Evolutionary conservation across 228 moss, liverwort and hornwort genomes (phyloP).

Genomic region (Sphagnum fallax): DNA sequence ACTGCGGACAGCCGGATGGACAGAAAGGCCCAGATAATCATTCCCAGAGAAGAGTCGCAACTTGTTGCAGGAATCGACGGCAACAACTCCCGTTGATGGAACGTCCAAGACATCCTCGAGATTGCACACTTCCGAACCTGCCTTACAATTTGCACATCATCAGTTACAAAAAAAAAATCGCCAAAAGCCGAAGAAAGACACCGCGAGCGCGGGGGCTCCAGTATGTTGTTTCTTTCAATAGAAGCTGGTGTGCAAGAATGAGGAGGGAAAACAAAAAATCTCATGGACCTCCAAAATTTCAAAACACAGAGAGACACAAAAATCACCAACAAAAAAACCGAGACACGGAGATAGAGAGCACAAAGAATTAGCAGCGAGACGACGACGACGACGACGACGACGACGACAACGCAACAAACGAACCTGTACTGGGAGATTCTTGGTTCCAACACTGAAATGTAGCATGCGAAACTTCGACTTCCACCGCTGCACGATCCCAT

Average conservation of each 20-base stretch:
- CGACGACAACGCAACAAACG: not conserved
- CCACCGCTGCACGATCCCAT: slow-evolving; percentile 90
- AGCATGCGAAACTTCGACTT: slow-evolving; percentile 55
- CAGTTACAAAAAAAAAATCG: not conserved
- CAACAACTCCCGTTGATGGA: slow-evolving; percentile 1
- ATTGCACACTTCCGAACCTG: slow-evolving; percentile 64
- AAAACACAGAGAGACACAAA: too few species aligned
- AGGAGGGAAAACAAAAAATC: too few species aligned
- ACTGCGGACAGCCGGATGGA: slow-evolving; percentile 80
- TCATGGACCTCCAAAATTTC: too few species aligned
- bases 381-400: too few species aligned
- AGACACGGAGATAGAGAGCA: too few species aligned
- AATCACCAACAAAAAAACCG: too few species aligned
- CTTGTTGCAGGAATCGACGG: slow-evolving; percentile 34
- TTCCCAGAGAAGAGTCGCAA: slow-evolving; percentile 88
- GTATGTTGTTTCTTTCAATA: too few species aligned
- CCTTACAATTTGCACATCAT: slow-evolving; percentile 6
- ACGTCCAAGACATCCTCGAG: slow-evolving; percentile 1
- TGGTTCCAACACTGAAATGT: slow-evolving; percentile 66
- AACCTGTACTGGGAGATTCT: slow-evolving; percentile 55
- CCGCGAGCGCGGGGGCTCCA: too few species aligned
- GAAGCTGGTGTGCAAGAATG: too few species aligned
- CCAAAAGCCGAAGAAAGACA: too few species aligned
- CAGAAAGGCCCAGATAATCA: slow-evolving; percentile 85
- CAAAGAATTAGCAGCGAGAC: too few species aligned